A percentile compares a stretch with the other conserved stretches of the same genome.
phyloP scores from a whole-genome alignment of 2,329 filamentous ascomycete species.

The Fusarium verrucosum region DNA sequence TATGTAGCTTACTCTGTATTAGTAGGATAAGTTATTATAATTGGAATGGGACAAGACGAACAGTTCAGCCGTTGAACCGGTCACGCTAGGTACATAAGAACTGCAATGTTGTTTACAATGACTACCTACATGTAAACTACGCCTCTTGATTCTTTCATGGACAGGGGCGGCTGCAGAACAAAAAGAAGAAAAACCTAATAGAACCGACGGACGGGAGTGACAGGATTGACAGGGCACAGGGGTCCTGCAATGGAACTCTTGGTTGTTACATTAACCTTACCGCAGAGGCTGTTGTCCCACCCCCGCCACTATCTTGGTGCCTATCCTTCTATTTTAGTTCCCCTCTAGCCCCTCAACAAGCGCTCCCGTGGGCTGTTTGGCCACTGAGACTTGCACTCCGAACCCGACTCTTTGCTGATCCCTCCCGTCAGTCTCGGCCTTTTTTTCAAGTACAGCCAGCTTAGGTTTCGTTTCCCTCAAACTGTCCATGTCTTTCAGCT shows the following conservation, averaged over 20 bases:
- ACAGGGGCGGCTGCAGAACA: background rate
- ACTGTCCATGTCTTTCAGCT: constrained; percentile 25
- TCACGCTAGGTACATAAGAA: background rate
- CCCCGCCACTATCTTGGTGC: constrained; percentile 41
- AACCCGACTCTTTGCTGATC: constrained; percentile 10
- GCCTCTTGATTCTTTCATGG: background rate
- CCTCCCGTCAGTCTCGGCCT: constrained; percentile 16
- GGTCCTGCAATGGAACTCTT: constrained; percentile 7
- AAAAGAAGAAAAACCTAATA: background rate
- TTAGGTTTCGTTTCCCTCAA: constrained; percentile 23
- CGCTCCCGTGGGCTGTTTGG: constrained; percentile 26
- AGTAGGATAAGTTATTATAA: too few species aligned
- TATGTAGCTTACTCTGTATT: too few species aligned
- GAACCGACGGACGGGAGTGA: constrained; percentile 13
- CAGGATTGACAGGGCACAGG: constrained; percentile 27
- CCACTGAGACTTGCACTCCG: constrained; percentile 29
- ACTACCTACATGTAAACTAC: background rate
- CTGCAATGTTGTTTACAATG: background rate
- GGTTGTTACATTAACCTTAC: constrained; percentile 17
- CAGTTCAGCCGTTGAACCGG: constrained; percentile 19
- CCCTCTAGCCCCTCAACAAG: constrained; percentile 28
- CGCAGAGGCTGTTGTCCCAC: constrained; percentile 41
- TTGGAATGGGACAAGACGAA: background rate
- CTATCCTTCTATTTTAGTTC: constrained; percentile 37
- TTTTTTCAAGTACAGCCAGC: constrained; percentile 34